Base-by-base conservation (phyloP, 306 rosid species). In the Cicer bijugum region DNA sequence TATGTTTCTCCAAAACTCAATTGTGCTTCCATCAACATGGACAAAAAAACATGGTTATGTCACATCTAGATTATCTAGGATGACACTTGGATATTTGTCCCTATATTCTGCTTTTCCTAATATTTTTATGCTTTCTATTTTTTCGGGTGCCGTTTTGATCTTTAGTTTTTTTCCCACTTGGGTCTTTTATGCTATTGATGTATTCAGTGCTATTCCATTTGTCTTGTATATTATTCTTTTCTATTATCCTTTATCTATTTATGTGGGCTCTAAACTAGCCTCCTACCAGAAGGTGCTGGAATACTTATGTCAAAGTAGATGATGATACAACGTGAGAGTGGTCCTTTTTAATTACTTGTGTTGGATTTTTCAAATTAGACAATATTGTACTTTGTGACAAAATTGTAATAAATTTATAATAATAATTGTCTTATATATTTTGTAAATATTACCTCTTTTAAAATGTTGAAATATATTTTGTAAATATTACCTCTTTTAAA, bases 11-110 rank as follows among this genome's bases (percentile, higher is more conserved):
- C 35, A 7, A 23, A 37, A 35, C 9, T 53, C 80, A 28, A 38
- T 42, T 64, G 19, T 75, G 9, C 58, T 74, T 14, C 50, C 51
- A 10, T 61, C 71, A 74, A 74, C 20, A 33, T 61, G 45, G 10
- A 33, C 14, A 8, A 9, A 9, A 48, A n/a, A 12, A 15, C 33
- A 6, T 2, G 28, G 71, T 48, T 14, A 4, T 7, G 17, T 59
- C 5, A 6, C 2, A 4, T 17, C 71, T 2, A 11, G 28, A 4
- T 39, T 61, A 46, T 11, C 6, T 17, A 74, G 63, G 19, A 35
- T 38, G 15, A 15, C n/a, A 39, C 7, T 16, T 12, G 71, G 52
- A 0, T 39, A 6, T 55, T 10, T 60, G 1, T 16, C 47, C 2
- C 71, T 74, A 9, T 47, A 47, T 50, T 28, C 67, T 3, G 50